Percentiles rank a stretch among this genome's conserved stretches.
Conservation (phyloP, 441 rosid genomes). For the Brassica hybrid region DNA sequence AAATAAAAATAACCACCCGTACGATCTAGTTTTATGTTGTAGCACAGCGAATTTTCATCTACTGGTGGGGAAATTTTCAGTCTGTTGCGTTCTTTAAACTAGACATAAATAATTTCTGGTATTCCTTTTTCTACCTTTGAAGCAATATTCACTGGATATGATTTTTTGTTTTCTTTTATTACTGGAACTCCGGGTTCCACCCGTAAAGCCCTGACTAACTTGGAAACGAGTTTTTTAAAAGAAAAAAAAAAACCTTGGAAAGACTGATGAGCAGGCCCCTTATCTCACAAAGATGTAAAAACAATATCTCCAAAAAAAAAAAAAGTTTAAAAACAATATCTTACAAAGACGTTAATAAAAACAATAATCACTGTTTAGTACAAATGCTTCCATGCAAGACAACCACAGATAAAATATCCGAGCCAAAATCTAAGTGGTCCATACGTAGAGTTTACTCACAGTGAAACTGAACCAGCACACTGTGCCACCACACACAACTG, state of each 20-base stretch:
- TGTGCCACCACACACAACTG: neutral
- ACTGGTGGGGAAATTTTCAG: slow-evolving; percentile 5
- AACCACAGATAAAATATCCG: neutral
- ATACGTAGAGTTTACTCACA: neutral
- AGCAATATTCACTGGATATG: neutral
- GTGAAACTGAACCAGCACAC: neutral
- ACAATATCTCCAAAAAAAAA: neutral
- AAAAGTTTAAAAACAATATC: too few relatives aligned
- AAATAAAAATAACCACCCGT: too few relatives aligned
- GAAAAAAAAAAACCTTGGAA: too few relatives aligned
- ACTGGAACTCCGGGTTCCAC: neutral
- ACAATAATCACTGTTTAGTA: neutral
- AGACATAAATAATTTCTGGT: neutral
- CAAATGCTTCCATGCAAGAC: neutral
- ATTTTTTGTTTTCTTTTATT: too few relatives aligned
- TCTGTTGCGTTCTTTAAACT: neutral
- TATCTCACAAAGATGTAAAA: neutral
- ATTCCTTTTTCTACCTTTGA: neutral
- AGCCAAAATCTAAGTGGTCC: neutral
- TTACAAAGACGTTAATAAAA: neutral
- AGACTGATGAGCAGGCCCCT: too few relatives aligned
- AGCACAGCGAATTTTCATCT: neutral
- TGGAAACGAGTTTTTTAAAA: too few relatives aligned
- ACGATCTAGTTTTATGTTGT: slow-evolving; percentile 5
- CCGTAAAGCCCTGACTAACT: neutral